Conservation (phyloP, 2,329 filamentous ascomycete genomes). For the Sarocladium brachiariae region DNA sequence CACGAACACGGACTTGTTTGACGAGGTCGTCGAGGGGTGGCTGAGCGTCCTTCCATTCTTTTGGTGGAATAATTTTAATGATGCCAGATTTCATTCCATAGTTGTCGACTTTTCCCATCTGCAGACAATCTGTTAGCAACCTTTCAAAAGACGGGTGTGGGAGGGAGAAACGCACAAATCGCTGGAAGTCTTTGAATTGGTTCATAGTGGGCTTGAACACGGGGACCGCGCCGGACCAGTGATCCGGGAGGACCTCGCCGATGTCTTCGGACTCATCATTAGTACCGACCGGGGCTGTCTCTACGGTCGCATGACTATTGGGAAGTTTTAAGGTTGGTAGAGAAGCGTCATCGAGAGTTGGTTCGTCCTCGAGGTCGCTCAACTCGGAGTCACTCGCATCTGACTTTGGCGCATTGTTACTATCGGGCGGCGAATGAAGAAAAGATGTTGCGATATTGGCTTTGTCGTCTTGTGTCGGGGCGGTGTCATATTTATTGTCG, state of each 20-base stretch:
- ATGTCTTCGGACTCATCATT: constrained; percentile 49
- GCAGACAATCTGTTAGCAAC: constrained; percentile 18
- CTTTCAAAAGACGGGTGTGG: neutral
- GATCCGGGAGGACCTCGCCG: constrained; percentile 73
- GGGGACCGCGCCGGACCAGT: constrained; percentile 86
- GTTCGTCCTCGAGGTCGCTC: constrained; percentile 56
- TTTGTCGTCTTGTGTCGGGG: constrained; percentile 11
- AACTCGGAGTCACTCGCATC: constrained; percentile 59
- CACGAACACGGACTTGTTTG: constrained; percentile 88
- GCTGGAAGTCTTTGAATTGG: constrained; percentile 90
- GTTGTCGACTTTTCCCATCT: constrained; percentile 77
- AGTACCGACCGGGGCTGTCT: constrained; percentile 17
- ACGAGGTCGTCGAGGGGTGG: constrained; percentile 76
- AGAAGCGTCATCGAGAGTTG: constrained; percentile 28
- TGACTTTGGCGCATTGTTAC: constrained; percentile 52
- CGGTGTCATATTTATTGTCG: constrained; percentile 13
- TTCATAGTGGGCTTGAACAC: constrained; percentile 94
- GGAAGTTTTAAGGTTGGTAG: constrained; percentile 11
- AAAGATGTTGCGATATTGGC: constrained; percentile 30
- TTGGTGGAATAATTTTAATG: constrained; percentile 87
- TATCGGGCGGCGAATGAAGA: constrained; percentile 58
- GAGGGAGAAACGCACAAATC: constrained; percentile 56
- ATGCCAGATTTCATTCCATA: constrained; percentile 98
- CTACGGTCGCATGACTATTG: constrained; percentile 14
- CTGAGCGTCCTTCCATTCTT: constrained; percentile 83